Evolutionary conservation across 129 eudicot genomes (phyloP), one percentile per base, ranked within the genome.

Genomic region (Saussurea involucrata): DNA sequence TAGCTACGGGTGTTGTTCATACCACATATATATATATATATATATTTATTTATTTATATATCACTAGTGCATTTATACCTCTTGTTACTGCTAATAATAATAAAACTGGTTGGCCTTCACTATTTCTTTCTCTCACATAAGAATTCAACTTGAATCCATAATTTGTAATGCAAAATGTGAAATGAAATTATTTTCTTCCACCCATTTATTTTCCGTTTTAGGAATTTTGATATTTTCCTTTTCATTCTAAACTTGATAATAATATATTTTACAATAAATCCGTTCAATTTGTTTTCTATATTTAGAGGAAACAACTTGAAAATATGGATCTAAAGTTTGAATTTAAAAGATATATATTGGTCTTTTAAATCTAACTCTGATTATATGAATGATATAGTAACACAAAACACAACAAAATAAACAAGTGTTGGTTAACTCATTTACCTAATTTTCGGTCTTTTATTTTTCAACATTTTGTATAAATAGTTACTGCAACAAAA

Each of bases 51-150:
- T n/a, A n/a, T n/a, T n/a, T 18, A 36, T 27, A 69, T 20, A 46
- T 33, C 33, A 70, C 15, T 15, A 12, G 58, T 70, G 31, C 61
- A 70, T 40, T 70, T 70, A 70, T 46, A 70, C 61, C 74, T 24
- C 58, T 70, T 70, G 69, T 65, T 65, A 65, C 69, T 65, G 37
- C 22, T 40, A 40, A 44, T 20, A n/a, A 12, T 29, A 5, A 24
- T 25, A 13, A 24, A 5, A 69, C 31, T 9, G 6, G 31, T 12
- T 69, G n/a, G 3, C 11, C 22, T 70, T 70, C 27, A 70, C 53
- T 28, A 70, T 71, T 28, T 46, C 18, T 29, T 34, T 42, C 12
- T 5, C 32, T 15, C 36, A 5, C 58, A 63, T 3, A 24, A 6
- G 29, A 27, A 24, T 44, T 12, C 34, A 33, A 68, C 24, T 68